phyloP scores from a whole-genome alignment of 2,329 filamentous ascomycete species.

The Penicillium sp. region DNA sequence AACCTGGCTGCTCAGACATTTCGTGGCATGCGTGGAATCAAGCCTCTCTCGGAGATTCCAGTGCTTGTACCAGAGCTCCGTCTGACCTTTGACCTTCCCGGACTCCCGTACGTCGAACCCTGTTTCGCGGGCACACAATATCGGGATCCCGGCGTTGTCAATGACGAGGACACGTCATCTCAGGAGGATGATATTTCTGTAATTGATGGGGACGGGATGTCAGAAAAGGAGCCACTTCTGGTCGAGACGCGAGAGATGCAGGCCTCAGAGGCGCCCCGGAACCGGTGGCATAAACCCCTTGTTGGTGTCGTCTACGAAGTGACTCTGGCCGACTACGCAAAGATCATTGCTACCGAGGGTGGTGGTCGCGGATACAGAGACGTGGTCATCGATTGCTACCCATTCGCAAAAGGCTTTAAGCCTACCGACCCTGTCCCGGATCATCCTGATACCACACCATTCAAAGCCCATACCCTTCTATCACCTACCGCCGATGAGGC shows the following conservation, averaged over 20 bases:
- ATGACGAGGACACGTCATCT: constrained; percentile 2
- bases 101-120: constrained; percentile 82
- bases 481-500: constrained; percentile 55
- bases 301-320: constrained; percentile 96
- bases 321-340: constrained; percentile 75
- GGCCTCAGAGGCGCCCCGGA: constrained; percentile 51
- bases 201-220: constrained; percentile 11
- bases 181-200: constrained; percentile 12
- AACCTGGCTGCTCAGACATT: constrained; percentile 84
- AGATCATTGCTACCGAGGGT: constrained; percentile 88
- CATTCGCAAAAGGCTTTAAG: constrained; percentile 57
- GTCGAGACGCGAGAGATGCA: constrained; percentile 10
- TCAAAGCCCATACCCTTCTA: constrained; percentile 84
- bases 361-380: constrained; percentile 84
- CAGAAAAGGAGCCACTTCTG: constrained; percentile 40
- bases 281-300: constrained; percentile 76
- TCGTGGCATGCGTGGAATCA: constrained; percentile 73
- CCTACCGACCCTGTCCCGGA: constrained; percentile 63
- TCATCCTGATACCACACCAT: constrained; percentile 63
- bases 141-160: constrained; percentile 49
- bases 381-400: constrained; percentile 75
- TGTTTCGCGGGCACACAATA: constrained; percentile 83
- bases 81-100: constrained; percentile 82
- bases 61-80: constrained; percentile 77
- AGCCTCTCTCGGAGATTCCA: constrained; percentile 76